Percentiles rank a stretch among this genome's conserved stretches.
phyloP scores from a whole-genome alignment of 148 eudicot genomes.

The Camellia sinensis region DNA sequence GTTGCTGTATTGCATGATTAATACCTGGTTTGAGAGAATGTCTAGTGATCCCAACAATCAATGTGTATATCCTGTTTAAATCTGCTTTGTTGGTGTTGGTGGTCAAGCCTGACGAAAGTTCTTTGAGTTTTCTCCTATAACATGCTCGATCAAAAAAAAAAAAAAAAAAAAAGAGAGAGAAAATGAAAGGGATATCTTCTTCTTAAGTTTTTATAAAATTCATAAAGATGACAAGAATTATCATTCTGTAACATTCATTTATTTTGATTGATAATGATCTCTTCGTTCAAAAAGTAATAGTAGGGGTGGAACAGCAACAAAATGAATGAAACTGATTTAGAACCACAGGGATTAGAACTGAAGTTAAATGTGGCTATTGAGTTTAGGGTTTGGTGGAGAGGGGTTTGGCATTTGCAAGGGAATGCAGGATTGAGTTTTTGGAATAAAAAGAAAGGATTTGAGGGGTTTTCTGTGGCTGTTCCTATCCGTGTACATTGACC shows the following conservation, averaged over 20 bases:
- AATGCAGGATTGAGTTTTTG: neutral
- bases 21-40: neutral
- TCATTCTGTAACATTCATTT: neutral
- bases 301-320: neutral
- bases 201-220: neutral
- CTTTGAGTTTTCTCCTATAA: neutral
- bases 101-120: neutral
- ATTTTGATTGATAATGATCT: neutral
- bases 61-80: neutral
- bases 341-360: neutral
- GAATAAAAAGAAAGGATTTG: neutral
- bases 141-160: neutral
- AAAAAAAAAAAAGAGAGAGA: too few species aligned
- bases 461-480: neutral
- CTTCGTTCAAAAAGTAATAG: neutral
- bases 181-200: neutral
- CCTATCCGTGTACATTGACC: neutral
- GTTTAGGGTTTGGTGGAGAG: neutral
- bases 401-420: neutral
- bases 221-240: neutral
- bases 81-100: neutral
- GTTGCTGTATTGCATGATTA: neutral
- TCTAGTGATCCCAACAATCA: neutral
- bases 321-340: neutral
- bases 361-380: neutral